Evolutionary conservation across 345 rosid genomes (phyloP), one percentile per base, ranked within the genome.

Genomic region (Gossypium raimondii): DNA sequence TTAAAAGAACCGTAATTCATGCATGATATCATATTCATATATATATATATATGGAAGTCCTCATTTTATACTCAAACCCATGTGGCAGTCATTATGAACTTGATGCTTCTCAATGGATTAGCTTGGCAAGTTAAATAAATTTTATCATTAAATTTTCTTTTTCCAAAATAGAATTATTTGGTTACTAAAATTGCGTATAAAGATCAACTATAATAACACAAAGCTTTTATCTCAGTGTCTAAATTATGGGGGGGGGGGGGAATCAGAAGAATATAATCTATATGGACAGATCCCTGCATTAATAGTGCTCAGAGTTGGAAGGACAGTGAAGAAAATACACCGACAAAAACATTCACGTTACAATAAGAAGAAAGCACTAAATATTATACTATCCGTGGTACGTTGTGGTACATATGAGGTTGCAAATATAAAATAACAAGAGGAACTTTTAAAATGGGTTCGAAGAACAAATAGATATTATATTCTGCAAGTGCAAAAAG

Each of bases 381-480:
- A 17, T 34, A 63, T 38, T 63, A 63, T 34, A 38, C 6, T 17
- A 38, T 3, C 50, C 79, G 73, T 74, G 59, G 82, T 80, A 78
- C 78, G 70, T 66, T 53, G 66, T 11, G 61, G 82, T 77, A 81
- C 77, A 53, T 25, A 65, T 73, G 76, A 45, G 53, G 27, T 47
- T 73, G 74, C 78, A 52, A 74, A 45, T 77, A 66, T 70, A 77
- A 13, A 18, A 77, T 45, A 47, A 44, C 24, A 41, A 17, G 48
- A 63, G 20, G n/a, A 41, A 16, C 3, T 63, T 34, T 63, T 2
- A 34, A 34, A 47, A 47, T 63, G 20, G 11, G 41, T 63, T 34
- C 4, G 38, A 34, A 34, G 38, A 34, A 34, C 38, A 34, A 34
- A 34, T 4, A 34, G 38, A 4, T 34, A 34, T 34, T 34, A 34